Base-by-base conservation (phyloP, 129 eudicot genomes). In the Apium graveolens region DNA sequence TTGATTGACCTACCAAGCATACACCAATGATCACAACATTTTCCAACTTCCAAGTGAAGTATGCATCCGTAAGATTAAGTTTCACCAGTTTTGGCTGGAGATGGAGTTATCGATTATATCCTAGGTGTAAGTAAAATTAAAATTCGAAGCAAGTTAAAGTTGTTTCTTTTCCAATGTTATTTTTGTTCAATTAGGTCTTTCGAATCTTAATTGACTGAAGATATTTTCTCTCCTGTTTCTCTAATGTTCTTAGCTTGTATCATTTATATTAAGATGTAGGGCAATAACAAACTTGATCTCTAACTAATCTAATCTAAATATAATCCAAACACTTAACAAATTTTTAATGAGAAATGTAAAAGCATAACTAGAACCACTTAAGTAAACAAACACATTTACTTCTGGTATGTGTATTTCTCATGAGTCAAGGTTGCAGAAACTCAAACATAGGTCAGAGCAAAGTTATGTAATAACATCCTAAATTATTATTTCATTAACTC, bases 1-100 rank as follows among this genome's bases (percentile, higher is more conserved):
- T 66, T 66, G 24, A 32, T 66, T 16, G 10, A 27, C 10, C 39
- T 31, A 66, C 72, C 39, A 66, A 32, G 38, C 72, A 66, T 29
- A 11, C 21, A 65, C 35, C 38, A 29, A 65, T 29, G 70, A 29
- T 29, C 70, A 65, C 70, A 63, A 7, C 7, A 62, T 26, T 62
- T 62, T 62, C 34, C 27, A 35, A n/a, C n/a, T n/a, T n/a, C 38
- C 38, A 37, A 16, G 20, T 27, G 9, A 27, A 3, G 38, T 63
- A 35, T 5, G 37, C 17, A 27, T 11, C 69, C 35, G 1, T 63
- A 29, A 63, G 18, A 29, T 63, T 29, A 29, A 2, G 2, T 27
- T 4, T 63, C 37, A 63, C 38, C 70, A 63, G 38, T 38, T 63
- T 63, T 63, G 35, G 70, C 70, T 29, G 70, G 70, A 63, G 70